Conservation (phyloP, 2,329 filamentous ascomycete genomes). For the Penicillium aurantiogriseum region DNA sequence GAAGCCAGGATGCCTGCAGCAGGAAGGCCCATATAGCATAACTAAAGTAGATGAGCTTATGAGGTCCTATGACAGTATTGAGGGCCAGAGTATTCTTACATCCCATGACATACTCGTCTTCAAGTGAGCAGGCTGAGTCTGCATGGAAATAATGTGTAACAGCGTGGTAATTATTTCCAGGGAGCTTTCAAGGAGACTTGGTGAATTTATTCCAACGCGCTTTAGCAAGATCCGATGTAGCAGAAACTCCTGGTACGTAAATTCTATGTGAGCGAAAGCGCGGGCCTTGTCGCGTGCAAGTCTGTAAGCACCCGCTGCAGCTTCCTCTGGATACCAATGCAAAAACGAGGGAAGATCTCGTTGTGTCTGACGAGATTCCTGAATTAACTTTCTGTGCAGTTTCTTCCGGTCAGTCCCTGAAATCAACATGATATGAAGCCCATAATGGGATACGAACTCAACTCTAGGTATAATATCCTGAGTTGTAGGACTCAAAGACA, state of each 20-base stretch:
- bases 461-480: background rate
- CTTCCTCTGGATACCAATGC: background rate
- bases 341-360: background rate
- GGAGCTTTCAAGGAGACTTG: background rate
- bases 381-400: background rate
- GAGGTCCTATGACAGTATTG: background rate
- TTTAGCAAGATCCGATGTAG: background rate
- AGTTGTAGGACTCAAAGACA: background rate
- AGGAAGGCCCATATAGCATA: constrained; percentile 1
- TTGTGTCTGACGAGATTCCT: background rate
- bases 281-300: background rate
- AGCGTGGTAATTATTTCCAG: background rate
- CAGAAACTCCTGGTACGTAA: constrained; percentile 2
- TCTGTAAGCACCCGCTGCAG: background rate
- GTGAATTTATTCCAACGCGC: background rate
- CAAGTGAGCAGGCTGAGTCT: background rate
- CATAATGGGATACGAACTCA: background rate
- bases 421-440: background rate
- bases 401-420: background rate
- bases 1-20: constrained; percentile 1
- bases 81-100: background rate
- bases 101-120: background rate
- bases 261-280: background rate
- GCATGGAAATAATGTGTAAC: background rate
- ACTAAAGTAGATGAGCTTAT: background rate